Conservation (phyloP, 805 yeast species). For the Lachancea meyersii region DNA sequence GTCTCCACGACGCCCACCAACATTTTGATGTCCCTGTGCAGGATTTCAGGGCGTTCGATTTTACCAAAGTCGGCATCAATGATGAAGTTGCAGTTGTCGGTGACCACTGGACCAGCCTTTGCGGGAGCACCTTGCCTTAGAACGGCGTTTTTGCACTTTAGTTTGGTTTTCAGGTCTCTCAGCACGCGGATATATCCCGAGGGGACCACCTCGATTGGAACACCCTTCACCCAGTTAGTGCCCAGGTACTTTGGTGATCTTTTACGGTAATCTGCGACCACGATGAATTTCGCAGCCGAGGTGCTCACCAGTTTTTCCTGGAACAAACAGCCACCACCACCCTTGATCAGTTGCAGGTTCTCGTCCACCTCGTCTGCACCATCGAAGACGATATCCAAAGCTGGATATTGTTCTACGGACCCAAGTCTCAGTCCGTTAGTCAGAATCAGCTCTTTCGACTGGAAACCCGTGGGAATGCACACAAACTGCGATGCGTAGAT, state of each 20-base stretch:
- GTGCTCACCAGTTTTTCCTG: constrained; percentile 93
- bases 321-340: constrained; percentile 97
- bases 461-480: constrained; percentile 96
- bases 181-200: constrained; percentile 73
- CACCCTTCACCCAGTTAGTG: constrained; percentile 77
- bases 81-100: constrained; percentile 91
- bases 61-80: constrained; percentile 91
- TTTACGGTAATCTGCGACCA: constrained; percentile 92
- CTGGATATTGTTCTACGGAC: constrained; percentile 74
- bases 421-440: constrained; percentile 76
- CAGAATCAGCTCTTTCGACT: constrained; percentile 77
- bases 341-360: constrained; percentile 79
- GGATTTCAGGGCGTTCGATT: constrained; percentile 43
- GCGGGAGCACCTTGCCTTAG: constrained; percentile 84
- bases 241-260: constrained; percentile 66
- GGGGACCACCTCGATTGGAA: constrained; percentile 95
- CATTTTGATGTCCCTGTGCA: constrained; percentile 62
- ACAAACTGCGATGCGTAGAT: constrained; percentile 40
- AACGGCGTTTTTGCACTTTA: constrained; percentile 49
- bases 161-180: constrained; percentile 44
- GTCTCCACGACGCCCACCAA: constrained; percentile 95
- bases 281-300: constrained; percentile 65
- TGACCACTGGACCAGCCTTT: constrained; percentile 95
- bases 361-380: constrained; percentile 97
- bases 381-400: constrained; percentile 88